phyloP scores from a whole-genome alignment of 2,329 filamentous ascomycete species.

The Blastomyces gilchristii region DNA sequence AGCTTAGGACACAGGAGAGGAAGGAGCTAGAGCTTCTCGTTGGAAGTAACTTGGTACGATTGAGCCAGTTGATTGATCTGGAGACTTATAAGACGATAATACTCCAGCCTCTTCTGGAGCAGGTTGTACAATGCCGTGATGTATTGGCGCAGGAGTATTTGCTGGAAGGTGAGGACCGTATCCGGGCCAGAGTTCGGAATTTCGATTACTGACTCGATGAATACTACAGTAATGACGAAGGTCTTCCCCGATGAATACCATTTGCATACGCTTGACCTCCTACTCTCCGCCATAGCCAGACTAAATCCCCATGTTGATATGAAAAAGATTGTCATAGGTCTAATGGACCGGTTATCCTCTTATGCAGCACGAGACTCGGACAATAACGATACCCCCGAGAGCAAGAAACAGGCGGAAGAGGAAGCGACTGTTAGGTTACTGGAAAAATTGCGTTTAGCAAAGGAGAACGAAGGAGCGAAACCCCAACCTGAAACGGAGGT shows the following conservation, averaged over 20 bases:
- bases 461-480: conserved; percentile 26
- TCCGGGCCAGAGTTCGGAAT: neutral
- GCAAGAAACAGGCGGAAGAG: conserved; percentile 68
- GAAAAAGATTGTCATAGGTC: conserved; percentile 92
- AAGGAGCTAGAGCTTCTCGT: conserved; percentile 93
- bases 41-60: conserved; percentile 86
- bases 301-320: conserved; percentile 95
- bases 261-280: conserved; percentile 88
- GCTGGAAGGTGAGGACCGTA: conserved; percentile 53
- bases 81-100: conserved; percentile 90
- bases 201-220: conserved; percentile 20
- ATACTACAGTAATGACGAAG: conserved; percentile 70
- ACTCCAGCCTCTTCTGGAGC: conserved; percentile 77
- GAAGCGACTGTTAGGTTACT: conserved; percentile 70
- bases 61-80: conserved; percentile 91
- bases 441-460: conserved; percentile 58
- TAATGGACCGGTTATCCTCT: conserved; percentile 92
- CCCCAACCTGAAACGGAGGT: conserved; percentile 20
- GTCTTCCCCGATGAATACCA: conserved; percentile 99
- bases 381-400: conserved; percentile 56
- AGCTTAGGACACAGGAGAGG: conserved; percentile 85
- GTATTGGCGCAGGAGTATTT: conserved; percentile 96
- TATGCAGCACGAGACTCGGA: conserved; percentile 87
- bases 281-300: conserved; percentile 83
- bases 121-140: conserved; percentile 95